Evolutionary conservation across 2,329 filamentous ascomycete genomes (phyloP).

Genomic region (Colletotrichum karsti): DNA sequence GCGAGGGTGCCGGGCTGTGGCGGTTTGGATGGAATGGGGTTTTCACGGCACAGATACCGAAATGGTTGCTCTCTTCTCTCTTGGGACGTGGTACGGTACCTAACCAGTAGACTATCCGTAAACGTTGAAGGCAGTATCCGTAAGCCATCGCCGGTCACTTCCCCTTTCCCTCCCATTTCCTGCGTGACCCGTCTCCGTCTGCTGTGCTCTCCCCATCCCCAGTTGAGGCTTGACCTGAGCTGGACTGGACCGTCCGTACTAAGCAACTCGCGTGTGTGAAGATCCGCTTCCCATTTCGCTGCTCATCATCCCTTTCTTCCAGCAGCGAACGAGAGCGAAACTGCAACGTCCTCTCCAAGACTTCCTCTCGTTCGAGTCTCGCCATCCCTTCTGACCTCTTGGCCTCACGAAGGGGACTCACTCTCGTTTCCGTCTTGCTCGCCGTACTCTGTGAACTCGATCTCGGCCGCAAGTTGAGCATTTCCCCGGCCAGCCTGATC

Average conservation of each 20-base stretch:
- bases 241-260: background rate
- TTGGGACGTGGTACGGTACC: background rate
- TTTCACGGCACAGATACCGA: background rate
- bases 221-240: background rate
- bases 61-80: background rate
- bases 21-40: conserved; percentile 19
- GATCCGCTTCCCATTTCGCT: conserved; percentile 2
- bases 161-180: background rate
- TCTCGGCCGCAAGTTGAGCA: background rate
- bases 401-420: conserved; percentile 1
- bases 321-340: background rate
- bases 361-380: conserved; percentile 5
- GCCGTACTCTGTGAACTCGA: background rate
- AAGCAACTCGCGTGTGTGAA: conserved; percentile 2
- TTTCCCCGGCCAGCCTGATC: background rate
- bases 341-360: background rate
- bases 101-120: background rate
- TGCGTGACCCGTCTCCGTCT: background rate
- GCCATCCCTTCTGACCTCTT: background rate
- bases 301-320: conserved; percentile 17
- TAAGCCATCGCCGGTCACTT: background rate
- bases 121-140: background rate
- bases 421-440: conserved; percentile 12
- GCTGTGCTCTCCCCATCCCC: background rate
- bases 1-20: conserved; percentile 22